These are phyloP conservation scores for Shiraia bambusicola DNA, from an alignment of 2,329 filamentous ascomycete species.

Conservation along the genomic window DNA sequence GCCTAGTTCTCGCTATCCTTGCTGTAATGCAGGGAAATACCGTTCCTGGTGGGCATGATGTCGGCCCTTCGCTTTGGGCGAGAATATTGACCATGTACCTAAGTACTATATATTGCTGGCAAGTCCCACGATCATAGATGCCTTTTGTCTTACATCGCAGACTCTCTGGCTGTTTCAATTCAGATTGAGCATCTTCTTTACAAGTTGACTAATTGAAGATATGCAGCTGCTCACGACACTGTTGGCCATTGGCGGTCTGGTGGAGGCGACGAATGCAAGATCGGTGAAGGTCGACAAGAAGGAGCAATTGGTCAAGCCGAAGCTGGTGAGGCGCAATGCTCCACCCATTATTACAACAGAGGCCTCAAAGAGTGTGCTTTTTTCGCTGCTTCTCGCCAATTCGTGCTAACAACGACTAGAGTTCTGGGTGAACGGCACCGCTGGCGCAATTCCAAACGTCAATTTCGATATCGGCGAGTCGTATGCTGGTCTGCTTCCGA, in stretches of 20 bases:
- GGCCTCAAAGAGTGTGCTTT: constrained; percentile 20
- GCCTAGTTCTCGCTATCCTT: too few relatives aligned
- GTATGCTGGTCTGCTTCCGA: constrained; percentile 55
- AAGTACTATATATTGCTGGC: too few relatives aligned
- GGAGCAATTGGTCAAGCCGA: constrained; percentile 28
- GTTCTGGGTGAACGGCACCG: constrained; percentile 42
- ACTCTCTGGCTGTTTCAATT: too few relatives aligned
- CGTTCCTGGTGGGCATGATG: too few relatives aligned
- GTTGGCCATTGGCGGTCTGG: constrained; percentile 32
- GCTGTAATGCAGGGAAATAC: too few relatives aligned
- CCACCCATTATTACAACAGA: constrained; percentile 46
- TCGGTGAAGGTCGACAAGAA: constrained; percentile 37
- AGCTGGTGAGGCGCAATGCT: constrained; percentile 22
- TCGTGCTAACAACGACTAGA: constrained; percentile 22
- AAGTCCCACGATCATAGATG: too few relatives aligned
- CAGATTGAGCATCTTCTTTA: too few relatives aligned
- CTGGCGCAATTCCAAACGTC: constrained; percentile 50
- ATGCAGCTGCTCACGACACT: constrained; percentile 38
- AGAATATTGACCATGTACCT: too few relatives aligned
- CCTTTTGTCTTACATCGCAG: too few relatives aligned
- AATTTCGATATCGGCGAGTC: constrained; percentile 49
- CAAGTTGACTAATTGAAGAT: too few relatives aligned
- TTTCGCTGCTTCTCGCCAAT: too few relatives aligned
- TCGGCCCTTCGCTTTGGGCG: not conserved
- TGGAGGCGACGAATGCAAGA: constrained; percentile 31